These are phyloP conservation scores for Colletotrichum simmondsii DNA, from an alignment of 2,329 filamentous ascomycete species.

Conservation along the genomic window DNA sequence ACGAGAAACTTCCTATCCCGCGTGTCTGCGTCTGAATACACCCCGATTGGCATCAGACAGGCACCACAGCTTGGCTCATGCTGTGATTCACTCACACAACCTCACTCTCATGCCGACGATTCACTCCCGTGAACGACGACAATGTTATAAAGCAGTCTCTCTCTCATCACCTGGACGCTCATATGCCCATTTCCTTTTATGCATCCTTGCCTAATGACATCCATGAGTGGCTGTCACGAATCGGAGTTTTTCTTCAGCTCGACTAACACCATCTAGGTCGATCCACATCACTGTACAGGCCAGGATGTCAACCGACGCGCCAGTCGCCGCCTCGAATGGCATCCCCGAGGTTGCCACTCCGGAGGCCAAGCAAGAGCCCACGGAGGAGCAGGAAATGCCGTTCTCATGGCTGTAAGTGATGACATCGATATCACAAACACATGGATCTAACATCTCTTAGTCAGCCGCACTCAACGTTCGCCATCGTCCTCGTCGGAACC, in stretches of 20 bases:
- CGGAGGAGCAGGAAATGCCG: slow-evolving; percentile 1
- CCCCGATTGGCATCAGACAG: background rate
- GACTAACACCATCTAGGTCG: slow-evolving; percentile 10
- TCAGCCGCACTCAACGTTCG: slow-evolving; percentile 65
- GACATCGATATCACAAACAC: background rate
- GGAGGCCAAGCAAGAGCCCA: background rate
- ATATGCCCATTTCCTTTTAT: background rate
- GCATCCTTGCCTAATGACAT: background rate
- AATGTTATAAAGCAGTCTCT: background rate
- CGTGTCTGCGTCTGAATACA: background rate
- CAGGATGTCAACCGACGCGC: slow-evolving; percentile 19
- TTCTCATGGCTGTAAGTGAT: slow-evolving; percentile 53
- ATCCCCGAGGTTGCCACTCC: background rate
- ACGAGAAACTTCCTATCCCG: background rate
- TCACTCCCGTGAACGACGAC: background rate
- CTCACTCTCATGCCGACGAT: background rate
- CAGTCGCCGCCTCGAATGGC: slow-evolving; percentile 19
- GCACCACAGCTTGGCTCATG: background rate
- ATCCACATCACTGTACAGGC: background rate
- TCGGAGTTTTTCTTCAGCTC: background rate
- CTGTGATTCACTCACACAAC: background rate
- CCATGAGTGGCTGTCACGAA: background rate
- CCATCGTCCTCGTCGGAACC: slow-evolving; percentile 64
- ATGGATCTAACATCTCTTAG: slow-evolving; percentile 45
- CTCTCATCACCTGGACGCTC: background rate